These are phyloP conservation scores for Raphidocelis subcapitata DNA, from an alignment of 139 green algal genomes.

Conservation along the genomic window DNA sequence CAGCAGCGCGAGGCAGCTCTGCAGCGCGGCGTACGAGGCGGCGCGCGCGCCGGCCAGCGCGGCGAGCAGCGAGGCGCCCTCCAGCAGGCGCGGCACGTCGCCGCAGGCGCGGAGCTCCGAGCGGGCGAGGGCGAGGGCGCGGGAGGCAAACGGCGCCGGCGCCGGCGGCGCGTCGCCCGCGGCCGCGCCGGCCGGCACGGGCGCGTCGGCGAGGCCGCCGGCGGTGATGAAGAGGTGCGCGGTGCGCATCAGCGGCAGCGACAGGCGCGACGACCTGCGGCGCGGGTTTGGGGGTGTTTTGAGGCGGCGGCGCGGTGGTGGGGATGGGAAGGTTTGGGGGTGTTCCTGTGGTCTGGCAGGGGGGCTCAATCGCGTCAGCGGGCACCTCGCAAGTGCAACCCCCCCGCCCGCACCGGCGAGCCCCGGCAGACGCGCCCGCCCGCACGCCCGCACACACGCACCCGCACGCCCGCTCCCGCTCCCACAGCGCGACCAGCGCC, in stretches of 20 bases:
- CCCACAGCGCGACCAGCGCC: conserved; percentile 20
- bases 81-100: conserved; percentile 67
- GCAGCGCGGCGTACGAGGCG: conserved; percentile 42
- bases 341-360: no score
- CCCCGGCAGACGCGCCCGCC: conserved; percentile 7
- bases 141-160: conserved; percentile 19
- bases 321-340: no score
- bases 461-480: neutral
- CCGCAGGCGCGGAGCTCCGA: conserved; percentile 52
- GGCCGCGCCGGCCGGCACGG: neutral
- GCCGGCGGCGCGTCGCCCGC: neutral
- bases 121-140: conserved; percentile 47
- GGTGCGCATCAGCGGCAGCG: conserved; percentile 19
- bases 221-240: conserved; percentile 13
- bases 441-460: no score
- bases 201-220: conserved; percentile 3
- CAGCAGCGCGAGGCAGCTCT: conserved; percentile 32
- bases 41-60: conserved; percentile 34
- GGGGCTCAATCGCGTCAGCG: no score
- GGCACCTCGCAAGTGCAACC: neutral
- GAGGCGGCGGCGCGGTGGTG: neutral
- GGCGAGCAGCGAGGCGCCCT: conserved; percentile 45
- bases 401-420: neutral
- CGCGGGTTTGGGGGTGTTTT: neutral
- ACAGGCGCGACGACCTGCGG: conserved; percentile 15